Percentiles rank a stretch among this genome's conserved stretches.
These are phyloP conservation scores for Primulina eburnea DNA, from an alignment of 257 asterid genomes.

Conservation along the genomic window DNA sequence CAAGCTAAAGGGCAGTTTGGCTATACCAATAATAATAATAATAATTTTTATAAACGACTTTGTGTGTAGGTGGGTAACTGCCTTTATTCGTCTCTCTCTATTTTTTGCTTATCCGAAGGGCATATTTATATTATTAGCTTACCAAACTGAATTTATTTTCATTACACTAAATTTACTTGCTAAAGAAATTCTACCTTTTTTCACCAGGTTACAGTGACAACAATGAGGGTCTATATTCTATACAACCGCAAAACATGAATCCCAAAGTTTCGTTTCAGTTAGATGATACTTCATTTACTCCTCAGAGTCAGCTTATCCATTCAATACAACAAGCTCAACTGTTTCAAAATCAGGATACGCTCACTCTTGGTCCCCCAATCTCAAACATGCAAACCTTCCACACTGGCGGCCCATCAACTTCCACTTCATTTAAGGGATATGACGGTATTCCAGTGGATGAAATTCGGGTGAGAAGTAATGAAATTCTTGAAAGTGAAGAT, in stretches of 20 bases:
- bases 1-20: background rate
- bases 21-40: no score
- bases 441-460: conserved; percentile 78
- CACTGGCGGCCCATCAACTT: conserved; percentile 49
- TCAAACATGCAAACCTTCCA: conserved; percentile 50
- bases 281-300: conserved; percentile 39
- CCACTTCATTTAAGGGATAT: conserved; percentile 46
- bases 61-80: background rate
- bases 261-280: conserved; percentile 43
- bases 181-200: conserved; percentile 16
- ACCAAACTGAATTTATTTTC: background rate
- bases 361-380: conserved; percentile 65
- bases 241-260: conserved; percentile 55
- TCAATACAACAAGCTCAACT: conserved; percentile 51
- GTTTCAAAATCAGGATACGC: conserved; percentile 40
- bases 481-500: conserved; percentile 91
- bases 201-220: conserved; percentile 56
- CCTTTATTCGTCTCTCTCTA: background rate
- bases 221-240: conserved; percentile 41
- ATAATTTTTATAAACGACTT: background rate
- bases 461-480: conserved; percentile 80
- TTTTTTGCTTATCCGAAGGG: background rate
- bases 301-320: conserved; percentile 45
- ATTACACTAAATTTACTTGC: conserved; percentile 9
- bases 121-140: background rate